Base-by-base conservation (phyloP, 345 rosid genomes). In the Angophora floribunda region DNA sequence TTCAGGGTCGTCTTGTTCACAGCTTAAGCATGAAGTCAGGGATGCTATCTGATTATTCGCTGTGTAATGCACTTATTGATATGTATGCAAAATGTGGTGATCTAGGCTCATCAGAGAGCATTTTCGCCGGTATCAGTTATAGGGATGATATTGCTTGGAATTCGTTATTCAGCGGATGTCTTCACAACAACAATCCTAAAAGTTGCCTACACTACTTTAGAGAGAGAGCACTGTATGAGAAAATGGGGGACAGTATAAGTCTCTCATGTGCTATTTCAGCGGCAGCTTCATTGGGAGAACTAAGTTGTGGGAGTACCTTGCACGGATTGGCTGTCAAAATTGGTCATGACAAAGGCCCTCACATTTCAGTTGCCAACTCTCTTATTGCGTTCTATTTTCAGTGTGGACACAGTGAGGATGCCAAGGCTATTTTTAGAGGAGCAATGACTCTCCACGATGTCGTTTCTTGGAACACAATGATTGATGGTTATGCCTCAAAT, bases 101-200 rank as follows among this genome's bases (percentile, higher is more conserved):
- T 87, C 89, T 94, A 88, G 85, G 89, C 87, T 93, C 95, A 3
- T 91, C 94, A 4, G 94, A 92, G 90, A 47, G 87, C 70, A 85
- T 91, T 85, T 93, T 94, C 53, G 32, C 52, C 22, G 89, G 89
- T 87, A 91, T 93, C 93, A 91, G 85, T 44, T 63, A 32, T 44
- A 90, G 92, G 91, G 97, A 94, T 55, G 59, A 89, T 85, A 90
- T 96, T 82, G 90, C 97, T 89, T 96, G 97, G 98, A 96, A 96
- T 90, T 91, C 97, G 10, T 86, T 94, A 36, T 30, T 93, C 89
- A 93, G 92, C 28, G 94, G 93, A 61, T 93, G 91, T 92, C 93
- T 93, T 89, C 89, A 86, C 55, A 93, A 87, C 90, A 88, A 89
- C 86, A 57, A 89, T 51, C 94, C 94, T 21, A 88, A 86, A 45